These are phyloP conservation scores for Aspergillus fumigatiaffinis DNA, from an alignment of 2,329 filamentous ascomycete genomes.

Conservation along the genomic window DNA sequence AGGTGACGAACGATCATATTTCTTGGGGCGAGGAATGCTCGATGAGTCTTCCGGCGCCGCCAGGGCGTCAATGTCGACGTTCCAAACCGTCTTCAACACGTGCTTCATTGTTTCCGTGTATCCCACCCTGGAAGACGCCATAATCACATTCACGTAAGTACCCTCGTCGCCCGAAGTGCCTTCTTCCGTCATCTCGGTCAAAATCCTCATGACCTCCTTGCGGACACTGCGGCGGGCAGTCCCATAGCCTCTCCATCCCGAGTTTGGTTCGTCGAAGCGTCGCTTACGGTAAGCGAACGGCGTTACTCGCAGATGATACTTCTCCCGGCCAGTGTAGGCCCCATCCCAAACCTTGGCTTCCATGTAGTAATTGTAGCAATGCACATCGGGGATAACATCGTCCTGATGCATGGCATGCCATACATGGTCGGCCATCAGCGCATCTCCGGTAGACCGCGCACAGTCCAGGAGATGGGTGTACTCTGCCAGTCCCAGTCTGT, in stretches of 20 bases:
- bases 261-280: conserved; percentile 9
- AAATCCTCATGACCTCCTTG: conserved; percentile 36
- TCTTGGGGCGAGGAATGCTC: conserved; percentile 32
- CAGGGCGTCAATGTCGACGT: conserved; percentile 47
- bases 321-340: conserved; percentile 36
- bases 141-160: conserved; percentile 52
- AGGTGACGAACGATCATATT: conserved; percentile 48
- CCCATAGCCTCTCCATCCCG: conserved; percentile 28
- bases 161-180: conserved; percentile 47
- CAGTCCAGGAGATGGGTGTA: conserved; percentile 53
- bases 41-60: conserved; percentile 29
- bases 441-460: conserved; percentile 47
- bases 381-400: conserved; percentile 41
- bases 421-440: conserved; percentile 38
- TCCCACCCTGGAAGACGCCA: conserved; percentile 51
- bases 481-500: conserved; percentile 43
- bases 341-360: conserved; percentile 47
- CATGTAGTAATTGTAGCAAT: conserved; percentile 56
- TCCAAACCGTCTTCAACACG: conserved; percentile 52
- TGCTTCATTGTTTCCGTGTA: conserved; percentile 45
- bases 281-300: conserved; percentile 30
- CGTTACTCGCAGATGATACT: conserved; percentile 37
- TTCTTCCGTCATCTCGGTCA: conserved; percentile 46
- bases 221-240: conserved; percentile 32
- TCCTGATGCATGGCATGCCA: conserved; percentile 46